Evolutionary conservation across 371 early-diverging fungal genomes (phyloP), one percentile per base, ranked within the genome.

Genomic region (Lichtheimia ornata): DNA sequence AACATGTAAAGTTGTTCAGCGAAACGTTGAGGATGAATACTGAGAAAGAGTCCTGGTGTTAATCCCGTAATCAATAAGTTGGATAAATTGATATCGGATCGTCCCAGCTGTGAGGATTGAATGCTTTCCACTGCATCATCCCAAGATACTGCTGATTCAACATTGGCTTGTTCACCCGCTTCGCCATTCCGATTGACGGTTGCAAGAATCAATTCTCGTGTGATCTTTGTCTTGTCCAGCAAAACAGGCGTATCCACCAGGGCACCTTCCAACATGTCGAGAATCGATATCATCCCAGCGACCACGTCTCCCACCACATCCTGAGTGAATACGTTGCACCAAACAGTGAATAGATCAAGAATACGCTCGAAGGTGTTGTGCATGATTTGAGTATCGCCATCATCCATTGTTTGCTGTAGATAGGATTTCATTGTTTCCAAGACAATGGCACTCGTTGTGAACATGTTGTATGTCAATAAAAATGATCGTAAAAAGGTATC

Each of bases 1-100:
- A 89, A 90, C 27, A 89, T 58, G 61, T 87, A 89, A 45, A 88
- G 69, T 63, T 92, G 92, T 35, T 88, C 83, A 11, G 92, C 89
- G 71, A 92, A 85, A 35, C 85, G 82, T 0, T 56, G 53, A 0
- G 91, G 88, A 55, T 82, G 70, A 17, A 92, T 70, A 15, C 69
- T 77, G 18, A 92, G 71, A 59, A 92, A 84, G 4, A 91, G 57
- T 0, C 80, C 64, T 4, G 89, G 86, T 4, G 87, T 82, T 30
- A 92, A 69, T 0, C 91, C 91, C 9, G 81, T 81, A 13, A 76
- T 71, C 1, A 81, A 56, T 0, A 87, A 52, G 53, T 82, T 81
- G 9, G 84, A 78, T 18, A 85, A 64, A 60, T 84, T 81, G 14
- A 84, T 66, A 9, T 73, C 20, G 17, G 42, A 35, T 40, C 28